Evolutionary conservation across 2,329 filamentous ascomycete genomes (phyloP).

Genomic region (Hypoxylon sp.): DNA sequence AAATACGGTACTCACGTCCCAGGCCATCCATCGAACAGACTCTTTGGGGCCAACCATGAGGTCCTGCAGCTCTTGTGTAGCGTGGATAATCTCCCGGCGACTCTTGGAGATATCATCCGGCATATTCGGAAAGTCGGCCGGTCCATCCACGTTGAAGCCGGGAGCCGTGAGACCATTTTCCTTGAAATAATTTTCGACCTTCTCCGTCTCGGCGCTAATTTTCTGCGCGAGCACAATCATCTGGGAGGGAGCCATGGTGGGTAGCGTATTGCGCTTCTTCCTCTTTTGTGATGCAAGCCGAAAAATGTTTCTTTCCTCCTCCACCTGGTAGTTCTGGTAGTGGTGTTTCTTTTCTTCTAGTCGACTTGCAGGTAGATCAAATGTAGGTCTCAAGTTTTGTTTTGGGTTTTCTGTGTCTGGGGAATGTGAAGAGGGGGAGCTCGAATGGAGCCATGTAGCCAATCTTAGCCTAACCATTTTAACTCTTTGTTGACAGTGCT

Average conservation of each 20-base stretch:
- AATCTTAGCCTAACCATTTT: constrained; percentile 34
- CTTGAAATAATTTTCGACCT: constrained; percentile 57
- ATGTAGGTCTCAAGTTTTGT: constrained; percentile 11
- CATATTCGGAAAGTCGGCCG: constrained; percentile 57
- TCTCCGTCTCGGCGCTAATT: constrained; percentile 59
- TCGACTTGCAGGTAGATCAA: constrained; percentile 11
- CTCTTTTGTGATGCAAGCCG: constrained; percentile 2
- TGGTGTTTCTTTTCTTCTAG: constrained; percentile 19
- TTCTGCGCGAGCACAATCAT: constrained; percentile 57
- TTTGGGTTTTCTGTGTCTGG: constrained; percentile 20
- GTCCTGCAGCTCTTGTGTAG: constrained; percentile 57
- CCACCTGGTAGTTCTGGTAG: constrained; percentile 13
- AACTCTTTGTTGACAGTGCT: background rate
- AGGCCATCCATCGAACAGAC: constrained; percentile 60
- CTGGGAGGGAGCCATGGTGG: constrained; percentile 45
- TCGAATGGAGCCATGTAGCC: constrained; percentile 30
- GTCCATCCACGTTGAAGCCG: constrained; percentile 56
- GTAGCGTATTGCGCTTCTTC: background rate
- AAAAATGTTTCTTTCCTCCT: constrained; percentile 12
- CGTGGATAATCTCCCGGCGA: constrained; percentile 57
- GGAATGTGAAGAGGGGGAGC: constrained; percentile 15
- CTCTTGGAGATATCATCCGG: constrained; percentile 56
- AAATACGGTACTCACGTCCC: constrained; percentile 57
- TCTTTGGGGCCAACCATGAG: constrained; percentile 61
- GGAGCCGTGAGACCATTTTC: constrained; percentile 53